Base-by-base conservation (phyloP, 2,329 filamentous ascomycete species). In the Ilyonectria robusta region DNA sequence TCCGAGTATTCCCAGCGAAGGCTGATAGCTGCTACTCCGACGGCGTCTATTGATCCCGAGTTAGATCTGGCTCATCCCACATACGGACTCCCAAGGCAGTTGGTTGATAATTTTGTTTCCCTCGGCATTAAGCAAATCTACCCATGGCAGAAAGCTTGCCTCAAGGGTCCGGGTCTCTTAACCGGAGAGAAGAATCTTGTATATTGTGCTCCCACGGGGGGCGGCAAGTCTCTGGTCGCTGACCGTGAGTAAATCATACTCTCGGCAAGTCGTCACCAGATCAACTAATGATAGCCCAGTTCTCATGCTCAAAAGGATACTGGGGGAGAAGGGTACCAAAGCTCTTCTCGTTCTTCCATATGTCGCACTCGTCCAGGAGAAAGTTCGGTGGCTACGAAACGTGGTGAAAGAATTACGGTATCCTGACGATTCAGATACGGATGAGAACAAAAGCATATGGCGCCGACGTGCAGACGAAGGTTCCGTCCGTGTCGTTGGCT, bases 171-270 rank as follows among this genome's bases (percentile, higher is more conserved):
- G 4, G 91, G 92, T 0, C 83, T 94, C 19, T 82, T 95, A 13
- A 78, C 82, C 6, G 92, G 92, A 17, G 83, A 88, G 57, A 88
- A 85, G 69, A 94, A 93, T 72, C 83, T 95, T 10, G 90, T 94
- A n/a, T 95, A 94, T 76, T 93, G 90, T 48, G 93, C 93, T 8
- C 93, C 93, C 0, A 94, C 93, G 0, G 92, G 92, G 5, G 92
- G 92, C 46, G 93, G 93, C 17, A 94, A 94, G 80, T 94, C 91
- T 8, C 84, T 94, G 13, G 91, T 94, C 53, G 92, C 92, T 63
- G 88, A 90, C 74, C 79, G 83, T 84, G 68, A 78, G 81, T 51
- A 51, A 23, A n/a, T n/a, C 13, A 29, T 53, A 26, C 17, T 40
- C 31, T 7, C n/a, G 1, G 8, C 19, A 31, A 50, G 2, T 29